phyloP scores from a whole-genome alignment of 2,329 filamentous ascomycete species.

The Fusarium sp. region DNA sequence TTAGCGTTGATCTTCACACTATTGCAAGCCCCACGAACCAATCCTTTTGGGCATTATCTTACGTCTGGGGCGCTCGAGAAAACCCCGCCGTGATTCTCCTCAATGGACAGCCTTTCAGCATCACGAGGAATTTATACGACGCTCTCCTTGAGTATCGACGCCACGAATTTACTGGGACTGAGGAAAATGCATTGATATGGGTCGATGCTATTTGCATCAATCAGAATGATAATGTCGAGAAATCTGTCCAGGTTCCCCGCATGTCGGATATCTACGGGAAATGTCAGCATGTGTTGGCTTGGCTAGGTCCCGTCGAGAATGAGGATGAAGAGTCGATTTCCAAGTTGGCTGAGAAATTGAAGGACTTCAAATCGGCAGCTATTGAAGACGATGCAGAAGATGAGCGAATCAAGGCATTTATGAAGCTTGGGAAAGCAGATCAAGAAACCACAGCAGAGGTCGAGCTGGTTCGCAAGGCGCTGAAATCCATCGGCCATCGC shows the following conservation, averaged over 20 bases:
- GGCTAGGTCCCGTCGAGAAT: not conserved
- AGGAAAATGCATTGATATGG: not conserved
- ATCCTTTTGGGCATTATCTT: conserved; percentile 21
- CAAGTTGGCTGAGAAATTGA: not conserved
- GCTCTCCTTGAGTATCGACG: not conserved
- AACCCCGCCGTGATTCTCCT: not conserved
- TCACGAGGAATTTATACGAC: conserved; percentile 11
- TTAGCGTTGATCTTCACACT: not conserved
- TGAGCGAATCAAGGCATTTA: not conserved
- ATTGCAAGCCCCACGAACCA: not conserved
- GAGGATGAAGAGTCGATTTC: not conserved
- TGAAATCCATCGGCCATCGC: not conserved
- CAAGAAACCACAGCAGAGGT: fast-evolving
- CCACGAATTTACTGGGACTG: too few species aligned
- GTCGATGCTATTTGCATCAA: conserved; percentile 28
- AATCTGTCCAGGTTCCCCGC: conserved; percentile 19
- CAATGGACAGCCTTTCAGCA: not conserved
- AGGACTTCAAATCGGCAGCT: not conserved
- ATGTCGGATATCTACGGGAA: conserved; percentile 31
- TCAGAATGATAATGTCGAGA: conserved; percentile 12
- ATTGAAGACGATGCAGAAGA: not conserved
- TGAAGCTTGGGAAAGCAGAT: not conserved
- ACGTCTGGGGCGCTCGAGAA: conserved; percentile 18
- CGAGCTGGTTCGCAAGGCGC: not conserved
- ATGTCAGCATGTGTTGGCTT: conserved; percentile 24